A percentile compares a stretch with the other conserved stretches of the same genome.
phyloP scores from a whole-genome alignment of 371 early-diverging fungal species.

The Smittium culicis region DNA sequence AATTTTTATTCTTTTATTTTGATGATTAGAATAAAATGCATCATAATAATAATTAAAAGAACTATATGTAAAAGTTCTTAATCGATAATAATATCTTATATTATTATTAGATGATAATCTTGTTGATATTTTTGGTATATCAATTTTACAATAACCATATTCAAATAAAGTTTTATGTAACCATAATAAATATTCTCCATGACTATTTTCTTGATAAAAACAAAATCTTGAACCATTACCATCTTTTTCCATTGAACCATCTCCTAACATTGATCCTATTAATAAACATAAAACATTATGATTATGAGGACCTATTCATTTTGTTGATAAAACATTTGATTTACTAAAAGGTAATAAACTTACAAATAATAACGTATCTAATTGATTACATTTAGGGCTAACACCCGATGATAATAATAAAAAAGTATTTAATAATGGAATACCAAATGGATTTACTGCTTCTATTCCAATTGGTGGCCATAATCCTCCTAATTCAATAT shows the following conservation, averaged over 20 bases:
- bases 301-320: slow-evolving; percentile 22
- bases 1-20: slow-evolving; percentile 17
- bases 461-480: slow-evolving; percentile 19
- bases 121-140: slow-evolving; percentile 9
- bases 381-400: slow-evolving; percentile 8
- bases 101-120: slow-evolving; percentile 4
- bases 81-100: slow-evolving; percentile 17
- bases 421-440: slow-evolving; percentile 20
- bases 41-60: slow-evolving; percentile 21
- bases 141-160: slow-evolving; percentile 11
- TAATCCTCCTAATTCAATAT: slow-evolving; percentile 17
- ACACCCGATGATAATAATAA: slow-evolving; percentile 16
- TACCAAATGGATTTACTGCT: slow-evolving; percentile 19
- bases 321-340: slow-evolving; percentile 16
- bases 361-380: slow-evolving; percentile 3
- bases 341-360: slow-evolving; percentile 15
- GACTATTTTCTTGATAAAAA: slow-evolving; percentile 14
- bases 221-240: slow-evolving; percentile 15
- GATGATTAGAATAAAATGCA: slow-evolving; percentile 18
- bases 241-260: slow-evolving; percentile 18
- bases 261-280: slow-evolving; percentile 20
- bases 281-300: slow-evolving; percentile 14
- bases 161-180: slow-evolving; percentile 12
- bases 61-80: slow-evolving; percentile 19
- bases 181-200: slow-evolving; percentile 15